Evolutionary conservation across 2,329 filamentous ascomycete species (phyloP), one percentile per base, ranked within the genome.

Genomic region (Curvularia verruculosa): DNA sequence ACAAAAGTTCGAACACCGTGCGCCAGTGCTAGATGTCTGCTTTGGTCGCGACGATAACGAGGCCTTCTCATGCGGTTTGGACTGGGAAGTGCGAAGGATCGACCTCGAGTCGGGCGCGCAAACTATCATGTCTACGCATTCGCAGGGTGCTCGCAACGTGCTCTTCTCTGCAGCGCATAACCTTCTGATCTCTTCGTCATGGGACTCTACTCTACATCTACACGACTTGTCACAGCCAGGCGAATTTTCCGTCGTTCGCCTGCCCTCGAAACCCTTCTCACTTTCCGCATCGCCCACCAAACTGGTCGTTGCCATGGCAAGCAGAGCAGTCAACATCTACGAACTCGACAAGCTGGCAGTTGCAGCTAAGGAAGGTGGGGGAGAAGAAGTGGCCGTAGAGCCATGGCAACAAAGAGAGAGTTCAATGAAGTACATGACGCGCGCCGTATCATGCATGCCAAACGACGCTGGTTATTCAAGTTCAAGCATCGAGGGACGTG

Each of bases 401-500:
- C 93, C 94, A 0, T 97, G 92, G 92, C 95, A 99, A 77, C 87
- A 91, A 68, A 87, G 95, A 59, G 95, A 99, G 77, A 96, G 91
- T 50, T 96, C 90, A 24, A 84, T 99, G 72, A 96, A 97, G 76
- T 99, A 96, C 79, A 92, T 97, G 82, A 98, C 94, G 1, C 87
- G 95, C 58, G 91, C 91, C 18, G 90, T 98, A 0, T 88, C 92
- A 15, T 96, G 94, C 77, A 98, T 99, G 95, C 94, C 95, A 13
- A 93, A 95, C 69, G 95, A 97, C 65, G 90, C 89, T 10, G 95
- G 95, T 5, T 99, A 98, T 75, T 93, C 94, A 9, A 94, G 90
- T 1, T 91, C 87, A 56, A 93, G 89, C 69, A 99, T 99, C 69
- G 95, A 99, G 75, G 95, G 95, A 4, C 88, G 95, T 67, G 92